A percentile compares a stretch with the other conserved stretches of the same genome.
phyloP scores from a whole-genome alignment of 352 stramenopile genomes.

The Phytophthora pluvialis region DNA sequence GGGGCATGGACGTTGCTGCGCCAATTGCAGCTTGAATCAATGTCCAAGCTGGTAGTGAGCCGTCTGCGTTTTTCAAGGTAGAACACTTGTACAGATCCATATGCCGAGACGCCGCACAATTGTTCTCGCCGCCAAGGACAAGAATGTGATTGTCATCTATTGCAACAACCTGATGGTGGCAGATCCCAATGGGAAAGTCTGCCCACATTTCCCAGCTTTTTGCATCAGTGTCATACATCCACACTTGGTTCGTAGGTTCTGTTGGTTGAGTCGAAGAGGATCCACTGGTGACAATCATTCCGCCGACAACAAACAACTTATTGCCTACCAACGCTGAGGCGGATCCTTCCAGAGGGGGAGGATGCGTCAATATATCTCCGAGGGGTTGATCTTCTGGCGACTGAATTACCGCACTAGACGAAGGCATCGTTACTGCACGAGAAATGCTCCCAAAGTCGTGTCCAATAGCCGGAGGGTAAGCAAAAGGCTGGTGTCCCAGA shows the following conservation, averaged over 20 bases:
- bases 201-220: slow-evolving; percentile 79
- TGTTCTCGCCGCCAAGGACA: slow-evolving; percentile 83
- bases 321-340: slow-evolving; percentile 64
- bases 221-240: slow-evolving; percentile 60
- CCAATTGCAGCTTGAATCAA: slow-evolving; percentile 74
- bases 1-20: slow-evolving; percentile 66
- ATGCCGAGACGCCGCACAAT: slow-evolving; percentile 72
- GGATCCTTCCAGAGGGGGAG: slow-evolving; percentile 55
- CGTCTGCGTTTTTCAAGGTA: slow-evolving; percentile 59
- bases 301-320: slow-evolving; percentile 82
- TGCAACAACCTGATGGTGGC: slow-evolving; percentile 76
- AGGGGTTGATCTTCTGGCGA: slow-evolving; percentile 11
- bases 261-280: slow-evolving; percentile 6
- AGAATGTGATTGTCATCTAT: slow-evolving; percentile 80
- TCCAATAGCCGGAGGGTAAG: slow-evolving; percentile 65
- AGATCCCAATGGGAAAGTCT: slow-evolving; percentile 83
- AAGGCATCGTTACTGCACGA: slow-evolving; percentile 54
- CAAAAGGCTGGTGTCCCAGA: slow-evolving; percentile 81
- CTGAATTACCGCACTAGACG: slow-evolving; percentile 49
- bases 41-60: slow-evolving; percentile 76
- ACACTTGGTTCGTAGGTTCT: slow-evolving; percentile 67
- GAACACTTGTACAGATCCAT: slow-evolving; percentile 89
- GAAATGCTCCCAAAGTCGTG: slow-evolving; percentile 74
- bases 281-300: slow-evolving; percentile 36
- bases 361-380: slow-evolving; percentile 11